Base-by-base conservation (phyloP, 1,284 basidiomycete species). In the Austroboletus novae-zelandiae region DNA sequence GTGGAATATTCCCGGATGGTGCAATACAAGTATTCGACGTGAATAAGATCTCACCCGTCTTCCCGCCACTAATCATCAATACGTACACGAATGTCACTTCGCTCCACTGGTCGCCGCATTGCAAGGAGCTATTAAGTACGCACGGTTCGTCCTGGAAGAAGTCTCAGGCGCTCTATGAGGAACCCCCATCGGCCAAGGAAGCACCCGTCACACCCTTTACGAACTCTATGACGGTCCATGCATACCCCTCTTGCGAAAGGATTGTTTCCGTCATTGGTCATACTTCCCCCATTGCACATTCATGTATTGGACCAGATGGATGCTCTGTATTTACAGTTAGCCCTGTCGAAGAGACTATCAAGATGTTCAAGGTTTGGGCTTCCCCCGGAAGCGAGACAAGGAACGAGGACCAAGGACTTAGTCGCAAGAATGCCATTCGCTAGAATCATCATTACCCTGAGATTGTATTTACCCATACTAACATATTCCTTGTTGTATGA, bases 111-210 rank as follows among this genome's bases (percentile, higher is more conserved):
- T 90, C 90, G 11, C 82, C 86, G 3, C 86, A 94, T 61, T 86
- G 89, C 62, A 91, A 92, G 58, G 94, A 97, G 65, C 72, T 97
- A 27, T 72, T 96, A n/a, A 89, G 84, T 39, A 91, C 91, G 0
- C 91, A 94, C 61, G 91, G 91, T 63, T 59, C 64, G n/a, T 67
- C 66, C 34, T 79, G 46, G 68, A 59, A 62, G n/a, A 57, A 53
- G 30, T 53, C 61, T 43, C 60, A 68, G 45, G 32, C 45, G 20
- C 45, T 55, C 25, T 50, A 52, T 15, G 57, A 55, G 9, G 53
- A 42, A 29, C 60, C 55, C 11, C 60, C 59, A 23, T 44, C 53
- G 1, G 37, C 47, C 18, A 61, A 61, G 43, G 62, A 65, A 40
- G 61, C 61, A 5, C 60, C 62, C 0, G 44, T 53, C 18, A 60